phyloP scores from a whole-genome alignment of 805 yeast genomes.

The Ogataea saltuana region DNA sequence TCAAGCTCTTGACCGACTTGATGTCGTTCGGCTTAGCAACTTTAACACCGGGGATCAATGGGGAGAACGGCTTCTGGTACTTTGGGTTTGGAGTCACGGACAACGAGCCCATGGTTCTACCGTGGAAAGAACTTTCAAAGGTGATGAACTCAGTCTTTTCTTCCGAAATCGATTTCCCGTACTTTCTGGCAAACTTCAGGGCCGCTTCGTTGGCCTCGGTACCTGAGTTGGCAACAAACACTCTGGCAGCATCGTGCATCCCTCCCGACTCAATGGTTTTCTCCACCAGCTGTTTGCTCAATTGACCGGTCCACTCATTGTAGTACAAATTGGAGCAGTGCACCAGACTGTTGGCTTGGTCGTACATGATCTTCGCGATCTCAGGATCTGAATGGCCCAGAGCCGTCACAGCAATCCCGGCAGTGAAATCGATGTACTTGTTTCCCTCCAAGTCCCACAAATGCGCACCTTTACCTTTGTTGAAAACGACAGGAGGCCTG shows the following conservation, averaged over 20 bases:
- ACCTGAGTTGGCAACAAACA: slow-evolving; percentile 62
- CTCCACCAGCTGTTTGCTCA: slow-evolving; percentile 69
- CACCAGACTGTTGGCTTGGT: slow-evolving; percentile 71
- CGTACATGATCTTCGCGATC: slow-evolving; percentile 65
- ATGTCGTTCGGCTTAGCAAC: slow-evolving; percentile 65
- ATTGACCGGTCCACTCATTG: slow-evolving; percentile 79
- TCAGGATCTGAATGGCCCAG: slow-evolving; percentile 84
- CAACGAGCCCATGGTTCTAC: slow-evolving; percentile 91
- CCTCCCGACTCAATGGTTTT: slow-evolving; percentile 74
- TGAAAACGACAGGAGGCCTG: slow-evolving; percentile 73
- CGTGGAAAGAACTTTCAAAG: slow-evolving; percentile 91
- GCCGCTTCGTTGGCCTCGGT: slow-evolving; percentile 64
- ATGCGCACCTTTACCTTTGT: slow-evolving; percentile 78
- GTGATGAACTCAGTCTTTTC: slow-evolving; percentile 77
- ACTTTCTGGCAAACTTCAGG: slow-evolving; percentile 69
- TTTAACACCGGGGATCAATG: slow-evolving; percentile 86
- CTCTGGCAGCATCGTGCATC: slow-evolving; percentile 76
- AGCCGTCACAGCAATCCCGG: slow-evolving; percentile 97
- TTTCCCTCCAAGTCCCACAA: slow-evolving; percentile 79
- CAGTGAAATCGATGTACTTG: slow-evolving; percentile 84
- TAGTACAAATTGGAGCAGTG: slow-evolving; percentile 87
- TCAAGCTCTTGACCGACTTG: slow-evolving; percentile 54
- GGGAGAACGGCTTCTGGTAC: slow-evolving; percentile 88
- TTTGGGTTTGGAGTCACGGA: slow-evolving; percentile 91
- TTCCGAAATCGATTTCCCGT: slow-evolving; percentile 57